Conservation (phyloP, 768 basidiomycete species). For the Hygrocybe coccinea region DNA sequence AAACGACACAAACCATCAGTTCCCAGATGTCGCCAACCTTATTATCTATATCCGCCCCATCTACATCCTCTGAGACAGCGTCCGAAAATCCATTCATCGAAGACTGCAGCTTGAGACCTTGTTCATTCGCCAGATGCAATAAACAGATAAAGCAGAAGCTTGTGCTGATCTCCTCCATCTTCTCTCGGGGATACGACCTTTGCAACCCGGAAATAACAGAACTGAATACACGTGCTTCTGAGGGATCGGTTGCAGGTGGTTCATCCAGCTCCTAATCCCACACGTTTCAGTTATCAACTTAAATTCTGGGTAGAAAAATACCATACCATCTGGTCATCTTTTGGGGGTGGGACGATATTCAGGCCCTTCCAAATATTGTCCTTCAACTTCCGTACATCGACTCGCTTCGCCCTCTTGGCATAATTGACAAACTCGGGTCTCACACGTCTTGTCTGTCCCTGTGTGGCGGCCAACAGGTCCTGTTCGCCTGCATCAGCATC, state of each 20-base stretch:
- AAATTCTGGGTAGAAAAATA: background rate
- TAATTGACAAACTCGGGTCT: conserved; percentile 89
- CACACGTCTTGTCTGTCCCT: conserved; percentile 69
- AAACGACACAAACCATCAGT: conserved; percentile 50
- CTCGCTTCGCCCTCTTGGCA: conserved; percentile 90
- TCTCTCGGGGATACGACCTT: conserved; percentile 80
- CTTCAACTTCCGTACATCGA: conserved; percentile 94
- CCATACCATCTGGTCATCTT: conserved; percentile 51
- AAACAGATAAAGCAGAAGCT: conserved; percentile 99
- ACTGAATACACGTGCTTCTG: conserved; percentile 65
- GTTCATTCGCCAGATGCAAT: conserved; percentile 93
- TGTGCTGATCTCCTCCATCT: conserved; percentile 97
- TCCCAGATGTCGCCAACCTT: conserved; percentile 71
- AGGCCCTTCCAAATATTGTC: conserved; percentile 97
- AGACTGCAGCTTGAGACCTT: conserved; percentile 79
- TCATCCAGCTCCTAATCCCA: conserved; percentile 52
- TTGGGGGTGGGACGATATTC: conserved; percentile 56
- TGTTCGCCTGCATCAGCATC: conserved; percentile 70
- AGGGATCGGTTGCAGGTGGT: conserved; percentile 50
- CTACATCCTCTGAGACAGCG: conserved; percentile 19
- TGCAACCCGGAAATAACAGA: conserved; percentile 81
- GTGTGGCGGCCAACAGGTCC: conserved; percentile 80
- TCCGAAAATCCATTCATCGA: conserved; percentile 32
- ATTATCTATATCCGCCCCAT: conserved; percentile 24
- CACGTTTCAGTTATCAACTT: background rate